phyloP scores from a whole-genome alignment of 805 yeast genomes.

The Saccharomycopsis amapae region DNA sequence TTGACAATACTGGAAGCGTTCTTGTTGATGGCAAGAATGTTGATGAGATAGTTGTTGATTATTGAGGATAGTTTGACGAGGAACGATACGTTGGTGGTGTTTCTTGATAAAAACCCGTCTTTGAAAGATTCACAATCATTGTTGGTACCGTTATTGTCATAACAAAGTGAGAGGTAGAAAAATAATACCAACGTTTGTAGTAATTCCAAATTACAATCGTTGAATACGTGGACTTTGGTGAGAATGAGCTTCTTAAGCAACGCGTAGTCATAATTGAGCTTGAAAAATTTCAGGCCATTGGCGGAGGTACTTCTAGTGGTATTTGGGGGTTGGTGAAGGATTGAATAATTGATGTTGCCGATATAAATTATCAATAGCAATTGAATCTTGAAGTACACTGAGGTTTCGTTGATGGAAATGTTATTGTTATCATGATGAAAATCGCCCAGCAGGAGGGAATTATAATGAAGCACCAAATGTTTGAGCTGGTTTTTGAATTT shows the following conservation, averaged over 20 bases:
- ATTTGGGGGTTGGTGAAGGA: conserved; percentile 7
- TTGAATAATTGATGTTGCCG: conserved; percentile 19
- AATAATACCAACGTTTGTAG: conserved; percentile 44
- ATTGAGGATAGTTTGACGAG: conserved; percentile 1
- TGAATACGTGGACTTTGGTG: conserved; percentile 39
- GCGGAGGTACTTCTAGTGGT: neutral
- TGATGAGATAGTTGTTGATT: conserved; percentile 19
- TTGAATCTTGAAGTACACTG: conserved; percentile 17
- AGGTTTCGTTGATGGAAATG: conserved; percentile 10
- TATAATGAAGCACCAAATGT: conserved; percentile 11
- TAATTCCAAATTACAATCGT: conserved; percentile 37
- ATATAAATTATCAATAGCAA: conserved; percentile 15
- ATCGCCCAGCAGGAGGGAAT: neutral
- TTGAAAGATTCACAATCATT: too few species aligned
- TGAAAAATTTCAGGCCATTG: conserved; percentile 9
- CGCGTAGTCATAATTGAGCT: conserved; percentile 14
- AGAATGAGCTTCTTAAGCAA: conserved; percentile 9
- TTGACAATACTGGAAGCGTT: conserved; percentile 22
- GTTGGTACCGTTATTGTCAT: conserved; percentile 27
- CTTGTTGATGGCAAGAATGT: conserved; percentile 27
- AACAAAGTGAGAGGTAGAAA: conserved; percentile 40
- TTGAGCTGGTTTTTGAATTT: conserved; percentile 14
- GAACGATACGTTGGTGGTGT: neutral
- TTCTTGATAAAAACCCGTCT: neutral
- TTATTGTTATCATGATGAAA: neutral